Evolutionary conservation across 768 basidiomycete genomes (phyloP), one percentile per base, ranked within the genome.

Genomic region (Boletellus emodensis): DNA sequence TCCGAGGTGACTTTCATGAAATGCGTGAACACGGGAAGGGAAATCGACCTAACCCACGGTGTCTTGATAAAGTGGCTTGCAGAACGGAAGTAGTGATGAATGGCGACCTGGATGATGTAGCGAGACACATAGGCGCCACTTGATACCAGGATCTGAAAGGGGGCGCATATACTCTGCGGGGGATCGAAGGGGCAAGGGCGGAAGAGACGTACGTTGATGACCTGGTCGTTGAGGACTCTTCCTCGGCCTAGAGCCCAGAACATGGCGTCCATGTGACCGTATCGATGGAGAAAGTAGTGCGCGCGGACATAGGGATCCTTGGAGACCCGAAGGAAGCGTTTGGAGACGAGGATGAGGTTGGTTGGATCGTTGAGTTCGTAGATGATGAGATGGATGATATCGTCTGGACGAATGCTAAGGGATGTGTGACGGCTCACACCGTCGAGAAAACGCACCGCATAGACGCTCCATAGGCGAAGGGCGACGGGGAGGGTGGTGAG

Each of bases 81-180:
- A 3, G 84, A 80, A 54, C 83, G 79, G 64, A 87, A 90, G 64
- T 82, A 88, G 62, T 90, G 88, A 53, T 89, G 87, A 46, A 85
- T 81, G 33, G 87, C 84, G 46, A 85, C 76, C 67, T 90, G 88
- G 40, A 84, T 75, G 41, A 90, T 76, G 69, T 90, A 90, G 42
- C 88, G 80, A 54, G 87, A 90, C 54, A 90, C 66, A 61, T 87
- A 85, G 47, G 86, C 87, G 47, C 87, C 87, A 58, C 85, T 87
- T 44, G 79, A 74, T 51, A 89, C 71, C 48, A 90, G 77, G 60
- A 85, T 85, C 87, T 90, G 45, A 28, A 45, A 54, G 46, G 15
- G 41, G 34, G 44, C 57, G 60, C 59, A 70, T 68, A 64, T 39
- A 68, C 49, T 57, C 46, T 62, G 58, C 50, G n/a, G 45, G 41